These are phyloP conservation scores for Colletotrichum shisoi DNA, from an alignment of 2,329 filamentous ascomycete species.

Conservation along the genomic window DNA sequence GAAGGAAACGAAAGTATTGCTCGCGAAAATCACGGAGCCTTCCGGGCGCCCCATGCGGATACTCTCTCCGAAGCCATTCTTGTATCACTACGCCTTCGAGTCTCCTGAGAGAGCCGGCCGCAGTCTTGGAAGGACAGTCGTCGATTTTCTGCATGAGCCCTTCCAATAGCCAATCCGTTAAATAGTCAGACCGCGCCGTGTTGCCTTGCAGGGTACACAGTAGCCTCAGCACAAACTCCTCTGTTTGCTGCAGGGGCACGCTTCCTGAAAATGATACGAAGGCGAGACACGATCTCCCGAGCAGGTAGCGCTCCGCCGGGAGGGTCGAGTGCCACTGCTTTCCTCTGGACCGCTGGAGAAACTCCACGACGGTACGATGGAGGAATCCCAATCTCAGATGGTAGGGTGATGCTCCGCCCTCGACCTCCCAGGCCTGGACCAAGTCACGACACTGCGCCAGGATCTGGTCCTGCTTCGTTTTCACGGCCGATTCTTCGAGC, in stretches of 20 bases:
- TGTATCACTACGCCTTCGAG: too few species aligned
- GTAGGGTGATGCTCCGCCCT: neutral
- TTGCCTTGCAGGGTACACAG: neutral
- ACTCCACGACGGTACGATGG: conserved; percentile 17
- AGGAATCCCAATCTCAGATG: conserved; percentile 9
- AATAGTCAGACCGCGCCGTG: rapidly evolving
- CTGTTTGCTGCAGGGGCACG: neutral
- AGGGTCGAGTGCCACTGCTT: neutral
- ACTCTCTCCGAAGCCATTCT: too few species aligned
- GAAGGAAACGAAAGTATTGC: neutral
- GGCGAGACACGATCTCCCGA: neutral
- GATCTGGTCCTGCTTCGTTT: neutral
- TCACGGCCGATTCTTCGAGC: too few species aligned
- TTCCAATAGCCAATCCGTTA: neutral
- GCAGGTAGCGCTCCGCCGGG: neutral
- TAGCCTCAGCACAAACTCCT: neutral
- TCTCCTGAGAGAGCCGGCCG: too few species aligned
- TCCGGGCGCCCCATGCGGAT: too few species aligned
- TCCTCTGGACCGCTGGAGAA: neutral
- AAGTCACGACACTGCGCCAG: conserved; percentile 12
- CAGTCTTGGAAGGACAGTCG: too few species aligned
- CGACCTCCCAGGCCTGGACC: conserved; percentile 9
- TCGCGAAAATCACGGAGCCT: too few species aligned
- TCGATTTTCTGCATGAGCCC: neutral
- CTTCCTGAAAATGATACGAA: neutral